Base-by-base conservation (phyloP, 495 filamentous ascomycete species). In the Lophiotrema nucula region DNA sequence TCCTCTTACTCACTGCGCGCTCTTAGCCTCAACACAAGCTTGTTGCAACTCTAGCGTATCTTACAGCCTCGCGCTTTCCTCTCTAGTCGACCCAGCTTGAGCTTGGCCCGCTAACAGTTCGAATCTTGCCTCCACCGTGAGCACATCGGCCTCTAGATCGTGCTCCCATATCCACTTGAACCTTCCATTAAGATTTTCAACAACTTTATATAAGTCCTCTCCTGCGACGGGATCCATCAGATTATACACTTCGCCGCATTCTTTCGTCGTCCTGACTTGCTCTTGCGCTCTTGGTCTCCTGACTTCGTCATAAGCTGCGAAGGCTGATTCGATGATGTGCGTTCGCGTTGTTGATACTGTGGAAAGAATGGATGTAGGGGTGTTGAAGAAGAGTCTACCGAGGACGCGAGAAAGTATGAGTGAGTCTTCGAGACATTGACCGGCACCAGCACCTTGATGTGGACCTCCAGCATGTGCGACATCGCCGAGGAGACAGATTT, bases 381-480 rank as follows among this genome's bases (percentile, higher is more conserved):
- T 16, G 24, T 22, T 3, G 45, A 31, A 22, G 26, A 24, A n/a
- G 5, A 60, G 46, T 28, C 35, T 24, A 18, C 57, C 35, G 22
- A 61, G 31, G 31, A 93, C 61, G 92, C 95, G 68, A 92, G 89
- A 69, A 86, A 93, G 65, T 91, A 95, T 65, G 88, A 95, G 69
- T 81, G 82, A 42, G 92, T 95, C 42, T 95, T 95, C 68, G 88
- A 64, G 54, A 24, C 48, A 52, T 43, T 58, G 55, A 39, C 56
- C 61, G 25, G 61, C 61, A 23, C 61, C 61, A 12, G 61, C 47
- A 8, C 38, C 61, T 56, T 64, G 61, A 25, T 54, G 50, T 1
- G 61, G 61, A 10, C 46, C 50, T 1, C 47, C 44, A 8, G 61
- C 61, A 27, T 64, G 61, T 0, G 61, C 61, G 8, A 58, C 47